Evolutionary conservation across 352 stramenopile genomes (phyloP).

Genomic region (Heterotrichella gracilis): DNA sequence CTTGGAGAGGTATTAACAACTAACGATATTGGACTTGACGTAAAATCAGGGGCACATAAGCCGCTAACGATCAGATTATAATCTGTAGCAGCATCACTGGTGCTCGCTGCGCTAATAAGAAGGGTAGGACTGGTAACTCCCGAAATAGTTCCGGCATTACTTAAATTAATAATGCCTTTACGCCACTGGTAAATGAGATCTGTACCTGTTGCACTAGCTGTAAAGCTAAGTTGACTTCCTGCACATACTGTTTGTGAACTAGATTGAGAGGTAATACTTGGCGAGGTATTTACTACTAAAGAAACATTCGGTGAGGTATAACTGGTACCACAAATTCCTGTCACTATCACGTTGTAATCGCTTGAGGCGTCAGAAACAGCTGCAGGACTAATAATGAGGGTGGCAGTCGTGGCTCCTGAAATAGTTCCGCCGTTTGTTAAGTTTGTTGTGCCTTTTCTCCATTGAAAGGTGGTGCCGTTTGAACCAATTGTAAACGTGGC

Average conservation of each 20-base stretch:
- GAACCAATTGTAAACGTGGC: too few species aligned
- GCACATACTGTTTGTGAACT: not conserved
- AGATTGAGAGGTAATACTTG: not conserved
- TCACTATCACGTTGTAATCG: not conserved
- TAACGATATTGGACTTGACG: too few species aligned
- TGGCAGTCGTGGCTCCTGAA: not conserved
- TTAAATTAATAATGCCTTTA: not conserved
- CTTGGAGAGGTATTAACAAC: too few species aligned
- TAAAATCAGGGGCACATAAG: too few species aligned
- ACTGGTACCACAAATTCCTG: not conserved
- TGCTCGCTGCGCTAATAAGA: too few species aligned
- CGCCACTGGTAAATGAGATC: slow-evolving; percentile 4
- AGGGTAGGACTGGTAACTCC: too few species aligned
- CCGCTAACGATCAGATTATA: too few species aligned
- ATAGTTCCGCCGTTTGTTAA: not conserved
- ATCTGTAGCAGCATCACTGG: too few species aligned
- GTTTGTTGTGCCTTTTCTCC: not conserved
- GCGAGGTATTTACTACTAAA: not conserved
- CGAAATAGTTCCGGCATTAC: not conserved
- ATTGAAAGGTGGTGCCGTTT: too few species aligned
- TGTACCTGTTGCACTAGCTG: too few species aligned
- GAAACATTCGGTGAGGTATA: not conserved
- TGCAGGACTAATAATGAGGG: not conserved
- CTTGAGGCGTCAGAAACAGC: not conserved
- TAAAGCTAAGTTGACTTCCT: too few species aligned